Evolutionary conservation across 345 rosid species (phyloP), one percentile per base, ranked within the genome.

Genomic region (Bruguiera sexangula): DNA sequence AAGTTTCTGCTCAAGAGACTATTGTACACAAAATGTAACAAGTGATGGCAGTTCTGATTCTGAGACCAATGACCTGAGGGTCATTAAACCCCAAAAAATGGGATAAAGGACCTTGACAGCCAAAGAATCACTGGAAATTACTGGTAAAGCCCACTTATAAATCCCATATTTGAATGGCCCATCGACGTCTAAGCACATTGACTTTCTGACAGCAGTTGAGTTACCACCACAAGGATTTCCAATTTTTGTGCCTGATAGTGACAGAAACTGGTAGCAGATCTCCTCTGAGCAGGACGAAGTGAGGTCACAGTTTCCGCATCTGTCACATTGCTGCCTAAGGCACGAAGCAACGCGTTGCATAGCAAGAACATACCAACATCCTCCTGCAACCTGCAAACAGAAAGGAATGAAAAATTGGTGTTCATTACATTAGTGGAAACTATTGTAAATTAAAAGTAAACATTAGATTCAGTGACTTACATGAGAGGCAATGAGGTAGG

Each of bases 291-390:
- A 90, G n/a, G 96, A 82, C 68, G 85, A 65, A 39, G 87, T 73
- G 52, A 86, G 79, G 60, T 84, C 70, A 11, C 98, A 90, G 56
- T 70, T 67, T 31, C 67, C 66, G 6, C 61, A 74, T 31, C 80
- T 81, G 68, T 81, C 81, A 52, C 98, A 93, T 54, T 83, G 93
- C 16, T 86, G 82, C 67, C 80, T 79, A 43, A 90, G 84, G 77
- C 98, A 93, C 1, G 89, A 82, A 60, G 92, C 90, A 1, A 85
- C 93, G 3, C 98, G 87, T 56, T 90, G 93, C 24, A 87, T 86
- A 0, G 96, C 93, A 8, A 93, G 90, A 63, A 91, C 96, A 71
- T 93, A 90, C 98, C 98, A 93, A 71, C 96, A 90, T 68, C 96
- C 98, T 67, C 98, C 98, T 6, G 96, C 84, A 8, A 90, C 95